These are phyloP conservation scores for Colletotrichum melonis DNA, from an alignment of 2,329 filamentous ascomycete genomes.

Conservation along the genomic window DNA sequence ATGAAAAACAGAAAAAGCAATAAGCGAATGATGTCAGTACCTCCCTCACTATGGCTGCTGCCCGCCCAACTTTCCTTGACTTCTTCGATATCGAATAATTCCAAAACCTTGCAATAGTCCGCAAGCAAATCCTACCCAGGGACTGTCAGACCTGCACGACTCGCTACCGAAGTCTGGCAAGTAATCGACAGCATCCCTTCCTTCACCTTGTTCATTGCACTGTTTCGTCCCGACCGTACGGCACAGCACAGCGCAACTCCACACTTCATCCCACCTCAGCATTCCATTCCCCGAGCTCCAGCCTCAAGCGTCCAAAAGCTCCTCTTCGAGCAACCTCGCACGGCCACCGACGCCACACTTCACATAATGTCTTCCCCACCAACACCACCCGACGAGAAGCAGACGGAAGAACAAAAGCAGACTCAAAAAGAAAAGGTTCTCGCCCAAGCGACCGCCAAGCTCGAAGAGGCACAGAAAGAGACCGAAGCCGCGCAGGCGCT, in stretches of 20 bases:
- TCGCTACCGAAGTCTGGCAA: not conserved
- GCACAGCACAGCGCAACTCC: not conserved
- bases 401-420: constrained; percentile 15
- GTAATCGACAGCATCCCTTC: not conserved
- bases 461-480: constrained; percentile 25
- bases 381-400: not conserved
- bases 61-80: not conserved
- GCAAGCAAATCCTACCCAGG: not conserved
- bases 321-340: not conserved
- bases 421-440: constrained; percentile 24
- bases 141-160: not conserved
- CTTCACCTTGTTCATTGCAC: not conserved
- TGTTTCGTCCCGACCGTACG: not conserved
- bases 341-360: not conserved
- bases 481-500: constrained; percentile 6
- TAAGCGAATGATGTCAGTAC: not conserved
- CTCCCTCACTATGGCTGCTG: not conserved
- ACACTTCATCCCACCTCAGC: not conserved
- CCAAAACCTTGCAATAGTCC: not conserved
- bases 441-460: constrained; percentile 26
- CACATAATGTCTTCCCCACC: constrained; percentile 15
- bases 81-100: not conserved
- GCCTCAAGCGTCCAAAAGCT: too few relatives aligned
- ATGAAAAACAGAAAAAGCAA: not conserved
- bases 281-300: not conserved